phyloP scores from a whole-genome alignment of 2,329 filamentous ascomycete genomes.

The Phoma sp. region DNA sequence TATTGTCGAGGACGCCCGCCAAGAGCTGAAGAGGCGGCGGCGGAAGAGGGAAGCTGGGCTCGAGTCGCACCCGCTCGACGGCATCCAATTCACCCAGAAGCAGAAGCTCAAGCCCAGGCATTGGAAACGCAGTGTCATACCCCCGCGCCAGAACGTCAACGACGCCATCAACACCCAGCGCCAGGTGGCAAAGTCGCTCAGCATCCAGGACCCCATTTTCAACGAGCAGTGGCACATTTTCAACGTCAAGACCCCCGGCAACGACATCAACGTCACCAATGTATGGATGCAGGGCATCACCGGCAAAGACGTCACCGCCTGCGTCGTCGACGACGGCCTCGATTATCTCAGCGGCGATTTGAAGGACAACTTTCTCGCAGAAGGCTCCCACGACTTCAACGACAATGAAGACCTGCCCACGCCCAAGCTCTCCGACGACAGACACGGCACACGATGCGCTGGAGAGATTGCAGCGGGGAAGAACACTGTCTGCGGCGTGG shows the following conservation, averaged over 20 bases:
- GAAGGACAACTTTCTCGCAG: slow-evolving; percentile 90
- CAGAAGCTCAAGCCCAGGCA: slow-evolving; percentile 69
- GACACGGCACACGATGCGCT: slow-evolving; percentile 91
- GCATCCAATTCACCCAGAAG: slow-evolving; percentile 81
- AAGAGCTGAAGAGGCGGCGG: slow-evolving; percentile 63
- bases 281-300: slow-evolving; percentile 92
- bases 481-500: slow-evolving; percentile 94
- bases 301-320: slow-evolving; percentile 85
- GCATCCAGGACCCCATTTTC: slow-evolving; percentile 90
- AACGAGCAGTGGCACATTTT: slow-evolving; percentile 93
- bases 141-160: slow-evolving; percentile 37
- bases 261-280: slow-evolving; percentile 96
- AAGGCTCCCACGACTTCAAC: slow-evolving; percentile 96
- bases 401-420: slow-evolving; percentile 79
- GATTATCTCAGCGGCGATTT: slow-evolving; percentile 96
- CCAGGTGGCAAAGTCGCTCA: slow-evolving; percentile 62
- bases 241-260: slow-evolving; percentile 80
- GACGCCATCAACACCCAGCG: slow-evolving; percentile 58
- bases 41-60: slow-evolving; percentile 65
- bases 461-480: slow-evolving; percentile 92
- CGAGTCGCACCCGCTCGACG: slow-evolving; percentile 68
- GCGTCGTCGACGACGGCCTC: slow-evolving; percentile 93
- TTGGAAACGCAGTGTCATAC: slow-evolving; percentile 62
- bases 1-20: slow-evolving; percentile 58
- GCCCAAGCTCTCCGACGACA: slow-evolving; percentile 83